phyloP scores from a whole-genome alignment of 2,329 filamentous ascomycete genomes.

The Alternaria consortialis region DNA sequence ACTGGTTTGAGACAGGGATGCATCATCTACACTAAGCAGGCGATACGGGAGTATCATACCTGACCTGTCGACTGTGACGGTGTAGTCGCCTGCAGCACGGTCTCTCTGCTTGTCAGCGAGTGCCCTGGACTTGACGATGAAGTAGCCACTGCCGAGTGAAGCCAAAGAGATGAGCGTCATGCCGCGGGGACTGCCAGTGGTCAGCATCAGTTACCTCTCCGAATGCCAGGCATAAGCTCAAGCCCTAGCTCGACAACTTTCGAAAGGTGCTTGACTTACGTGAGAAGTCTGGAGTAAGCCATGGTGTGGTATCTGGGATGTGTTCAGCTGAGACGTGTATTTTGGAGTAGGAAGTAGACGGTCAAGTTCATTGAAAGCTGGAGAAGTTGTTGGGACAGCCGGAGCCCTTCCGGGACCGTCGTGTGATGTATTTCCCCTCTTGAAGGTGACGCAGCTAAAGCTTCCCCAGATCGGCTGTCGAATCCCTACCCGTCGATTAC shows the following conservation, averaged over 20 bases:
- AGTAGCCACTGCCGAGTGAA: constrained; percentile 45
- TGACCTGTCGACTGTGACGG: constrained; percentile 48
- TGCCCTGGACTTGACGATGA: constrained; percentile 43
- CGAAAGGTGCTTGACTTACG: constrained; percentile 29
- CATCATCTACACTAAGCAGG: neutral
- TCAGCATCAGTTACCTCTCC: constrained; percentile 24
- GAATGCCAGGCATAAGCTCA: constrained; percentile 6
- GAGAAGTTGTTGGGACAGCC: constrained; percentile 9
- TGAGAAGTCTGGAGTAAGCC: constrained; percentile 43
- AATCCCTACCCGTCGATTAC: constrained; percentile 14
- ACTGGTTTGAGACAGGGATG: neutral
- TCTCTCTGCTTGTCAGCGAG: constrained; percentile 42
- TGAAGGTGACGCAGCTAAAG: constrained; percentile 20
- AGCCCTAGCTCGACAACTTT: constrained; percentile 1
- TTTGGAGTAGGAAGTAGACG: neutral
- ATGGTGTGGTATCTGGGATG: constrained; percentile 26
- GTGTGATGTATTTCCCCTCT: constrained; percentile 38
- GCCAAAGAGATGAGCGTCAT: constrained; percentile 42
- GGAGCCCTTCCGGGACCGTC: constrained; percentile 16
- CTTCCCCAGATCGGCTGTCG: constrained; percentile 26
- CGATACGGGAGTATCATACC: constrained; percentile 24
- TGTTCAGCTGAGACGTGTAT: neutral
- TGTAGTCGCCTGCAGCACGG: constrained; percentile 44
- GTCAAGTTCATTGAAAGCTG: neutral
- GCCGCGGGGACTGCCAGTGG: constrained; percentile 40